Evolutionary conservation across 179 eudicot species (phyloP), one percentile per base, ranked within the genome.

Genomic region (Dionaea muscipula): DNA sequence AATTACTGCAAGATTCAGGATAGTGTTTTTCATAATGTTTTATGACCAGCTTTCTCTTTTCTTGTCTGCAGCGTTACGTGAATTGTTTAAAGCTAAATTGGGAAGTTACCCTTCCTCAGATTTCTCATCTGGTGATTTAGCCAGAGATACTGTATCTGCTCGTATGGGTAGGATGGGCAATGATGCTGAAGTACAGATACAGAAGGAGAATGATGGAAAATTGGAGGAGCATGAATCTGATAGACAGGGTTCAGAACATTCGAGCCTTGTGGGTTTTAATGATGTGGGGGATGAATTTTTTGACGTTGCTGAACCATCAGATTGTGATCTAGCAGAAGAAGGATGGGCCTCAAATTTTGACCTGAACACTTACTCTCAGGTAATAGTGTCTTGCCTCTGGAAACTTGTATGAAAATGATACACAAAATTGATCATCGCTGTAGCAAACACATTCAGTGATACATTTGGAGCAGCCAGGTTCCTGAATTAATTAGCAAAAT

Each of bases 211-310:
- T 37, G 67, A 66, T 44, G 68, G 38, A 20, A 66, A 57, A 36
- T 40, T 52, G 53, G 71, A 56, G 47, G 84, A 76, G 48, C 68
- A 62, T 60, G 80, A 68, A 39, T 21, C 40, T 52, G 69, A 65
- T 17, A 59, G 55, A 61, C 43, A 62, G 51, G 60, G 75, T 56
- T 70, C 78, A 24, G 84, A 74, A 50, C 71, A 57, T 56, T 65
- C 75, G 48, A 75, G 82, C 55, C 75, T 80, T 56, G 57, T 70
- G 8, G 79, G 72, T 39, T 52, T 80, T 55, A 70, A 71, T 65
- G 90, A 82, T 69, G 70, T 72, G 14, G 31, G 75, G 31, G 90
- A 82, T 68, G 90, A 82, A 50, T 80, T 80, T 64, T 82, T 77
- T 69, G 90, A 82, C 69, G 85, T 80, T 50, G 69, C 76, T 2